phyloP scores from a whole-genome alignment of 2,329 filamentous ascomycete genomes.

The Trichophyton schoenleinii region DNA sequence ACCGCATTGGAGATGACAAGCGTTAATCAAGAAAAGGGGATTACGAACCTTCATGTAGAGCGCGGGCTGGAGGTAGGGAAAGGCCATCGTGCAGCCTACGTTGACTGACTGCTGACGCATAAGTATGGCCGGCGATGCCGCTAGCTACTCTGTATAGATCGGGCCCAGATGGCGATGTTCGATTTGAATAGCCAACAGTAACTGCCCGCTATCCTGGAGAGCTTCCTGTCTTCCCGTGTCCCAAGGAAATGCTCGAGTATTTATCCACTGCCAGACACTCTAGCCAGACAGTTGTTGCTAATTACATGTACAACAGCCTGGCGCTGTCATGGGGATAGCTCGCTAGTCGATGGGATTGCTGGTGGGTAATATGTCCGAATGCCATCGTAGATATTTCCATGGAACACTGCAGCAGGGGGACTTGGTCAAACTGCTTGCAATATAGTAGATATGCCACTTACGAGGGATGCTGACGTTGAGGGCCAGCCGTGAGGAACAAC shows the following conservation, averaged over 20 bases:
- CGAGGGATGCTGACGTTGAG: not conserved
- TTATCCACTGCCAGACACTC: not conserved
- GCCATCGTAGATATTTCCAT: not conserved
- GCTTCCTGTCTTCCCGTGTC: not conserved
- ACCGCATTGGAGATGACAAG: not conserved
- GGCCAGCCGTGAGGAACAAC: not conserved
- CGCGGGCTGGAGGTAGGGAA: conserved; percentile 2
- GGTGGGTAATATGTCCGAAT: conserved; percentile 1
- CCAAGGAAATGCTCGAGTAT: not conserved
- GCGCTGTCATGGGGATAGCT: not conserved
- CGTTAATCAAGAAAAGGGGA: not conserved
- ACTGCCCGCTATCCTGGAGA: not conserved
- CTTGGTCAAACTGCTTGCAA: not conserved
- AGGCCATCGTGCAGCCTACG: not conserved
- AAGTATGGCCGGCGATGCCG: not conserved
- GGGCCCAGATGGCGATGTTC: not conserved
- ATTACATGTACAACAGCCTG: not conserved
- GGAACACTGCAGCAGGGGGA: not conserved
- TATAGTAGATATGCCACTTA: not conserved
- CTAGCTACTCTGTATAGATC: not conserved
- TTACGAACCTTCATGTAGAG: not conserved
- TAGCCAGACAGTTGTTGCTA: not conserved
- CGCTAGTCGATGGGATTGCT: no score
- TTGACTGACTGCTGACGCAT: no score
- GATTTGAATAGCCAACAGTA: not conserved